phyloP scores from a whole-genome alignment of 1,284 basidiomycete genomes.

The Ceratobasidium sp. region DNA sequence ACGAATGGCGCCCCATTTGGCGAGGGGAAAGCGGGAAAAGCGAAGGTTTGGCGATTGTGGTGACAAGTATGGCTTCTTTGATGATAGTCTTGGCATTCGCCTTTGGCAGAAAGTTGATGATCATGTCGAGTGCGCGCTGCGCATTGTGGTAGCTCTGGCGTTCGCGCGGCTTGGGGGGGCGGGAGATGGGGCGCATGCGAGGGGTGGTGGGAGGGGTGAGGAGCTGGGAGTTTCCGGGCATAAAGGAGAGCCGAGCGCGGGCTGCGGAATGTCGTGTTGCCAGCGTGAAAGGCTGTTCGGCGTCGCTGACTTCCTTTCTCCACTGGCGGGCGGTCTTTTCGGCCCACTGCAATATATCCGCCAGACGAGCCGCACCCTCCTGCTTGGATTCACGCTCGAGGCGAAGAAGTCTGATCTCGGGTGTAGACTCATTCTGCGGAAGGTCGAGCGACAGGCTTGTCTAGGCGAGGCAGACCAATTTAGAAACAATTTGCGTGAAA shows the following conservation, averaged over 20 bases:
- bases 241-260: slow-evolving; percentile 19
- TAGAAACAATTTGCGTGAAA: slow-evolving; percentile 1
- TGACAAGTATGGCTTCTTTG: slow-evolving; percentile 41
- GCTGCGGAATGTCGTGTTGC: background rate
- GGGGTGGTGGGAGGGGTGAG: slow-evolving; percentile 28
- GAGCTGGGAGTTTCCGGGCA: slow-evolving; percentile 34
- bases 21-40: slow-evolving; percentile 31
- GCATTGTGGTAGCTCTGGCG: slow-evolving; percentile 37
- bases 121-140: slow-evolving; percentile 39
- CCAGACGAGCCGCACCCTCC: slow-evolving; percentile 29
- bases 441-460: slow-evolving; percentile 23
- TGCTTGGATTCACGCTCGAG: slow-evolving; percentile 15
- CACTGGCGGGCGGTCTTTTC: slow-evolving; percentile 39
- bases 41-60: slow-evolving; percentile 38
- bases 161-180: slow-evolving; percentile 31
- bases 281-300: slow-evolving; percentile 3
- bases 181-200: slow-evolving; percentile 32
- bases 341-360: slow-evolving; percentile 37
- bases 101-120: slow-evolving; percentile 41
- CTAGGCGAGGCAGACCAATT: slow-evolving; percentile 9
- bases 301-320: slow-evolving; percentile 21
- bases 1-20: slow-evolving; percentile 11
- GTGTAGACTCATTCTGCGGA: slow-evolving; percentile 36
- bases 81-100: slow-evolving; percentile 37
- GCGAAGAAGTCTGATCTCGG: slow-evolving; percentile 32